phyloP scores from a whole-genome alignment of 2,329 filamentous ascomycete genomes.

The Chrysoporthe cubensis region DNA sequence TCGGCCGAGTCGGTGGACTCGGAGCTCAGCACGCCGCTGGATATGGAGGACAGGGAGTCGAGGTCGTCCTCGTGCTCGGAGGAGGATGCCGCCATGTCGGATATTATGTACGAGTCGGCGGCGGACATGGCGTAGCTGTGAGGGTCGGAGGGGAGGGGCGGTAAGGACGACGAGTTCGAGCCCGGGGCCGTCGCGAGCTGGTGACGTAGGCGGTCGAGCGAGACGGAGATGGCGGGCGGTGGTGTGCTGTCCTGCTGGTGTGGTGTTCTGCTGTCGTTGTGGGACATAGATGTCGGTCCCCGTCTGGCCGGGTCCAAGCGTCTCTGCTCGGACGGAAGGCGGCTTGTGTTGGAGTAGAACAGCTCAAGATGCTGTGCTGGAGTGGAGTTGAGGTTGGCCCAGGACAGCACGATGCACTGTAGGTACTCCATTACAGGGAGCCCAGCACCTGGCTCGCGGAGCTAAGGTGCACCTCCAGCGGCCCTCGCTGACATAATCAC shows the following conservation, averaged over 20 bases:
- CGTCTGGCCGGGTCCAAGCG: conserved; percentile 5
- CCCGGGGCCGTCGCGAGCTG: not conserved
- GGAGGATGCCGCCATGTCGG: conserved; percentile 47
- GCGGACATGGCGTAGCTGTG: conserved; percentile 32
- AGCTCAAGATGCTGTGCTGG: not conserved
- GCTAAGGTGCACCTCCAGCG: not conserved
- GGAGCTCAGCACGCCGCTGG: conserved; percentile 51
- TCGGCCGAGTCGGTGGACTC: conserved; percentile 67
- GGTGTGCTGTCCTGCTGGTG: conserved; percentile 17
- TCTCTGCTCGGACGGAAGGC: not conserved
- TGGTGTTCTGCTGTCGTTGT: not conserved
- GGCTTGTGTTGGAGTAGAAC: not conserved
- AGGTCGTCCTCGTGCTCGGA: conserved; percentile 59
- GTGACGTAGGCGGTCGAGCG: conserved; percentile 9
- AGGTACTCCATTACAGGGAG: not conserved
- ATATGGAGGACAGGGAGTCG: conserved; percentile 67
- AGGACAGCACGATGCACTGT: too few relatives aligned
- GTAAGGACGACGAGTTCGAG: not conserved
- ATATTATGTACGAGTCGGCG: conserved; percentile 57
- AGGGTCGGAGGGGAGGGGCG: not conserved
- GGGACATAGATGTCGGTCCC: conserved; percentile 9
- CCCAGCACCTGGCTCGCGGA: too few relatives aligned
- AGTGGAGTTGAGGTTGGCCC: too few relatives aligned
- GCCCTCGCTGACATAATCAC: conserved; percentile 10
- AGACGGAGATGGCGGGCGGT: conserved; percentile 10